Conservation (phyloP, 2,329 filamentous ascomycete species). For the Sporothrix brunneoviolacea region DNA sequence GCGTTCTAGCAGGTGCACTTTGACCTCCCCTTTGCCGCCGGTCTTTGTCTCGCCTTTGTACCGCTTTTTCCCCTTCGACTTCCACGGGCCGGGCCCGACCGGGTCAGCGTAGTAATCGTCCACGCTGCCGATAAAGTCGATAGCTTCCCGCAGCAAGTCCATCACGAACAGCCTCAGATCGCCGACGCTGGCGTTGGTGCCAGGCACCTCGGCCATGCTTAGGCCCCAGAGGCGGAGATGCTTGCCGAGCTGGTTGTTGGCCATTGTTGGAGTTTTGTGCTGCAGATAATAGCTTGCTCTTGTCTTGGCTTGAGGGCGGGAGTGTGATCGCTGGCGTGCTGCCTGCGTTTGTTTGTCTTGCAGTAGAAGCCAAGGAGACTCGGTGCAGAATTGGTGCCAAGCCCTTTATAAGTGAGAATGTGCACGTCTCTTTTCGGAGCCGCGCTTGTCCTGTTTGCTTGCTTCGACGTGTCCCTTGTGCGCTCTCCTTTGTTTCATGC, state of each 20-base stretch:
- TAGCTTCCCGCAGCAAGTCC: conserved; percentile 49
- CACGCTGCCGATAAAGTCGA: conserved; percentile 49
- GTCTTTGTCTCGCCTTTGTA: conserved; percentile 27
- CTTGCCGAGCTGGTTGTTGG: conserved; percentile 32
- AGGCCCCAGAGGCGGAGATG: conserved; percentile 50
- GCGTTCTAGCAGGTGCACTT: conserved; percentile 48
- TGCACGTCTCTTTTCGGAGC: too few relatives aligned
- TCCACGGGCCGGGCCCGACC: conserved; percentile 25
- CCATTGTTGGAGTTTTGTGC: background rate
- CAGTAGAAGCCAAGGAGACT: too few relatives aligned
- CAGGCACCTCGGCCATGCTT: conserved; percentile 40
- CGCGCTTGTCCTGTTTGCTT: too few relatives aligned
- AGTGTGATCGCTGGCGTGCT: too few relatives aligned
- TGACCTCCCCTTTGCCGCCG: conserved; percentile 37
- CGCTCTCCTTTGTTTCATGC: conserved; percentile 11
- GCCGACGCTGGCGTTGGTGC: conserved; percentile 30
- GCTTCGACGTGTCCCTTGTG: too few relatives aligned
- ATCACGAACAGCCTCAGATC: conserved; percentile 46
- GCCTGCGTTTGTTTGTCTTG: too few relatives aligned
- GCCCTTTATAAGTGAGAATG: conserved; percentile 6
- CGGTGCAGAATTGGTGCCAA: too few relatives aligned
- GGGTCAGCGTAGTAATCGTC: conserved; percentile 13
- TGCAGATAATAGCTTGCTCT: too few relatives aligned
- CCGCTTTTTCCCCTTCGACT: conserved; percentile 35
- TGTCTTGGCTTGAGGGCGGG: too few relatives aligned